These are phyloP conservation scores for Lactarius psammicola DNA, from an alignment of 768 basidiomycete genomes.

Conservation along the genomic window DNA sequence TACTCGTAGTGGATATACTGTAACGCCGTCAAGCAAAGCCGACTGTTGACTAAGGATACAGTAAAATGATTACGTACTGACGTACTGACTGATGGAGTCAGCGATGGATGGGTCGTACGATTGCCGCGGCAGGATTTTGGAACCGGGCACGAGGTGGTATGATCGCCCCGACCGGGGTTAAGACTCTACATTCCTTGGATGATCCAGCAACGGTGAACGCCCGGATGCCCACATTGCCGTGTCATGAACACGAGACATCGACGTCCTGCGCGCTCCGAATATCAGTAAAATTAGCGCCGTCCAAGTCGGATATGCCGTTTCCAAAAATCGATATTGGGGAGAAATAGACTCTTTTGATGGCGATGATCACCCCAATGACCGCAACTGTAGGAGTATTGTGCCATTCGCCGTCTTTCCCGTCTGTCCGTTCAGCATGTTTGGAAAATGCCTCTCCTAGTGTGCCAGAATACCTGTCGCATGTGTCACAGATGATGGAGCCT, in stretches of 20 bases:
- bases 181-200: no score
- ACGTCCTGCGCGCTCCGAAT: not conserved
- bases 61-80: not conserved
- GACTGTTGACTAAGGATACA: not conserved
- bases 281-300: not conserved
- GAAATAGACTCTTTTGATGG: not conserved
- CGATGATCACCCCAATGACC: not conserved
- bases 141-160: not conserved
- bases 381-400: not conserved
- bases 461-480: not conserved
- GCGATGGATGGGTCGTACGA: not conserved
- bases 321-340: not conserved
- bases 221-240: not conserved
- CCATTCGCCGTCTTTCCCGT: not conserved
- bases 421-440: not conserved
- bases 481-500: not conserved
- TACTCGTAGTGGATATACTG: not conserved
- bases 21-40: not conserved
- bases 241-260: not conserved
- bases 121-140: not conserved
- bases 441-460: not conserved
- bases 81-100: not conserved
- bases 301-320: not conserved
- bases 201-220: no score
- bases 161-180: not conserved